phyloP scores from a whole-genome alignment of 768 basidiomycete genomes.

The Podaxis mareebaensis region DNA sequence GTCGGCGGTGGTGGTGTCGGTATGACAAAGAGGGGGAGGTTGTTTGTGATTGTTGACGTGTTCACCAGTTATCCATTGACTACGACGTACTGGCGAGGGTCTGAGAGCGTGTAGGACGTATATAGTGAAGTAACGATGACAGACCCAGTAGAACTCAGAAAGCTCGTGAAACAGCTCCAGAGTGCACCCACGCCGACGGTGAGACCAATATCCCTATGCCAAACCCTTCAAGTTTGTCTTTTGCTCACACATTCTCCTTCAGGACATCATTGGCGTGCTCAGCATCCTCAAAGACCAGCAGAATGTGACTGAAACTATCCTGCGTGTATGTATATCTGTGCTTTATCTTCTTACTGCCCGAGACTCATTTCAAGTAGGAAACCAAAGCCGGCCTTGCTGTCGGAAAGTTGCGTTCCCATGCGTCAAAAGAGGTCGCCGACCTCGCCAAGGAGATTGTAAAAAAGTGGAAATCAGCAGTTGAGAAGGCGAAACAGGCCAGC shows the following conservation, averaged over 20 bases:
- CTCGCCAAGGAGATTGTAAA: conserved; percentile 89
- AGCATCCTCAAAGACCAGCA: conserved; percentile 64
- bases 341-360: conserved; percentile 21
- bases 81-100: conserved; percentile 10
- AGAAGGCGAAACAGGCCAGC: conserved; percentile 45
- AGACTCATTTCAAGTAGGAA: conserved; percentile 52
- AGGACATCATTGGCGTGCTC: conserved; percentile 69
- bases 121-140: conserved; percentile 14
- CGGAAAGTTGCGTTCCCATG: conserved; percentile 80
- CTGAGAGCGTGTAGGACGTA: conserved; percentile 11
- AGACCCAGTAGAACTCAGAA: conserved; percentile 66
- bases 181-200: conserved; percentile 58
- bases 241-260: conserved; percentile 26
- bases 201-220: conserved; percentile 37
- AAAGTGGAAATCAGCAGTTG: conserved; percentile 89
- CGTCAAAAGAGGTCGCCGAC: conserved; percentile 71
- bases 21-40: conserved; percentile 10
- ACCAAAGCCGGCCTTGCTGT: conserved; percentile 92
- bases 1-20: conserved; percentile 7
- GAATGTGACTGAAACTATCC: conserved; percentile 67
- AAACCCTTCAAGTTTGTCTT: conserved; percentile 36
- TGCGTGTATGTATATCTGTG: conserved; percentile 62
- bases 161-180: conserved; percentile 79
- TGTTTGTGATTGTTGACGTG: conserved; percentile 14
- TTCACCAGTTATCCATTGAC: conserved; percentile 10